Percentiles rank a stretch among this genome's conserved stretches.
Evolutionary conservation across 495 filamentous ascomycete genomes (phyloP).

Genomic region (Aspergillus indologenus): DNA sequence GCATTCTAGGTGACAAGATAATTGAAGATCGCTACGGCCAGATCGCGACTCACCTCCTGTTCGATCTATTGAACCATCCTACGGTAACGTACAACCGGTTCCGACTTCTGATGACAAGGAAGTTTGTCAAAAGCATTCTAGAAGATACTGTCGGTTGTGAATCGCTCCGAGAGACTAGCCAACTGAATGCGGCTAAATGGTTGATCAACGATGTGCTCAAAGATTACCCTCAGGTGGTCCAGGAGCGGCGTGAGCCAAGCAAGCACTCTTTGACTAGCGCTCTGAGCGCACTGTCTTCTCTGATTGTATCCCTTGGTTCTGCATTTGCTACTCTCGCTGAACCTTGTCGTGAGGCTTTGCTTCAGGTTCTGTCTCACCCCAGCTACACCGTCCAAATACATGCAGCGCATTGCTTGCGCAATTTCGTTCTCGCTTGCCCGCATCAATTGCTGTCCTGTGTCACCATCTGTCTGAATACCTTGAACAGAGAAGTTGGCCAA

Average conservation of each 20-base stretch:
- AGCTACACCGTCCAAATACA: slow-evolving; percentile 95
- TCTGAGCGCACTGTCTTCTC: slow-evolving; percentile 73
- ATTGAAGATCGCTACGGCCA: slow-evolving; percentile 76
- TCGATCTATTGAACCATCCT: slow-evolving; percentile 73
- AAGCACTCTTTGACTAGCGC: slow-evolving; percentile 81
- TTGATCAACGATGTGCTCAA: slow-evolving; percentile 87
- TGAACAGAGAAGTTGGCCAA: slow-evolving; percentile 78
- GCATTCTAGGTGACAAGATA: slow-evolving; percentile 66
- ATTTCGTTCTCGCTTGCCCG: slow-evolving; percentile 84
- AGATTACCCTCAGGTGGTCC: slow-evolving; percentile 89
- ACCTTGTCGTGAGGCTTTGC: slow-evolving; percentile 74
- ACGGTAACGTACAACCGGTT: slow-evolving; percentile 83
- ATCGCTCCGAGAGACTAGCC: slow-evolving; percentile 84
- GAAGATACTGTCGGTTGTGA: slow-evolving; percentile 79
- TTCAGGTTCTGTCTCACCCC: slow-evolving; percentile 90
- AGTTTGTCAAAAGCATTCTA: slow-evolving; percentile 78
- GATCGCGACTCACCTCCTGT: slow-evolving; percentile 76
- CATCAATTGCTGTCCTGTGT: slow-evolving; percentile 88
- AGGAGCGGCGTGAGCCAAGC: slow-evolving; percentile 84
- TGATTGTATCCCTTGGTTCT: slow-evolving; percentile 78
- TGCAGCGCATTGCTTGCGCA: slow-evolving; percentile 77
- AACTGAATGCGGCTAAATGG: slow-evolving; percentile 73
- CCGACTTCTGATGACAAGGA: slow-evolving; percentile 77
- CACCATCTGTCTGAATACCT: slow-evolving; percentile 94
- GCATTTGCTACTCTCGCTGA: slow-evolving; percentile 76